phyloP scores from a whole-genome alignment of 352 stramenopile species.

The Phytophthora parvispora region DNA sequence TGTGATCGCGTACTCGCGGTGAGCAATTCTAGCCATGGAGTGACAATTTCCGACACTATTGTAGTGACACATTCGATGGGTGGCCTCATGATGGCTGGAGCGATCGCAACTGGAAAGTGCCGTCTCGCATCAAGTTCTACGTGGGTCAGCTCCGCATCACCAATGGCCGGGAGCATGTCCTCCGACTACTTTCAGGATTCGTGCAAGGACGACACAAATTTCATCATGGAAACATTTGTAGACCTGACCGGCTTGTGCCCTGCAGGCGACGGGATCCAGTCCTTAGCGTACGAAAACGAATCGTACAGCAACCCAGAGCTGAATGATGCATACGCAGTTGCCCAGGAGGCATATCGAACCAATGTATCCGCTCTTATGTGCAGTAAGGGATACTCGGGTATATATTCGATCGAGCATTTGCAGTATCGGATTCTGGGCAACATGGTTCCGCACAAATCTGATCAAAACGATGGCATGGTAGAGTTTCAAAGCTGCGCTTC shows the following conservation, averaged over 20 bases:
- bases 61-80: constrained; percentile 41
- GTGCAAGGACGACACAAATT: constrained; percentile 19
- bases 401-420: constrained; percentile 22
- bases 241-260: constrained; percentile 33
- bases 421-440: constrained; percentile 15
- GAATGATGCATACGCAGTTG: background rate
- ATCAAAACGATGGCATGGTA: constrained; percentile 30
- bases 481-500: constrained; percentile 36
- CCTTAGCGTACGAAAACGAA: constrained; percentile 35
- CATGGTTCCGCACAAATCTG: constrained; percentile 30
- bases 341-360: constrained; percentile 7
- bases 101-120: constrained; percentile 40
- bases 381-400: constrained; percentile 28
- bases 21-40: constrained; percentile 12
- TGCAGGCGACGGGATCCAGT: constrained; percentile 13
- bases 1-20: constrained; percentile 22
- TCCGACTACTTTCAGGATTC: constrained; percentile 28
- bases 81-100: constrained; percentile 24
- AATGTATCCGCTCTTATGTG: constrained; percentile 22
- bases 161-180: constrained; percentile 28
- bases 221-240: constrained; percentile 19
- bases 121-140: constrained; percentile 18
- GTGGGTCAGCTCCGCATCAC: constrained; percentile 20
- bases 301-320: constrained; percentile 18
- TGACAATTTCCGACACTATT: constrained; percentile 26